Percentiles rank a stretch among this genome's conserved stretches.
Evolutionary conservation across 441 rosid genomes (phyloP).

Genomic region (Jatropha podagrica): DNA sequence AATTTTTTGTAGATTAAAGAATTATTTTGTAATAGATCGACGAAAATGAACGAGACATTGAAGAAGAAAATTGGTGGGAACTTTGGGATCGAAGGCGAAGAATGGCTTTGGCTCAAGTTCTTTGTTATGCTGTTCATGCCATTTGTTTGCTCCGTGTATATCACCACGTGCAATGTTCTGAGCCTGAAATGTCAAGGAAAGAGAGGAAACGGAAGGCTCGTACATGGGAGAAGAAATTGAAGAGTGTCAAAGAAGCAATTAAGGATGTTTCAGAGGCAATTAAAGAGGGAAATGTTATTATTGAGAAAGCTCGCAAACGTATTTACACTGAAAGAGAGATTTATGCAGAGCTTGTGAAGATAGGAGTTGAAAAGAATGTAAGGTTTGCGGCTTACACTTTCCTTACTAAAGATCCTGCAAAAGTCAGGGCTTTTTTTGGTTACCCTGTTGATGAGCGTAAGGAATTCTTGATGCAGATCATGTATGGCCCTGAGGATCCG

Average conservation of each 20-base stretch:
- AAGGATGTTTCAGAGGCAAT: constrained; percentile 21
- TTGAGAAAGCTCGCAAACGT: neutral
- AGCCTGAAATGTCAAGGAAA: neutral
- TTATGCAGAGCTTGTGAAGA: constrained; percentile 24
- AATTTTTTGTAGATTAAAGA: neutral
- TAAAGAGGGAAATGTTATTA: constrained; percentile 18
- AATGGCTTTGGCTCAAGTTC: constrained; percentile 26
- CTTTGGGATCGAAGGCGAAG: constrained; percentile 22
- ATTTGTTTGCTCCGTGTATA: constrained; percentile 17
- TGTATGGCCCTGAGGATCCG: constrained; percentile 19
- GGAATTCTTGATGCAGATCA: constrained; percentile 27
- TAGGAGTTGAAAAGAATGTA: constrained; percentile 22
- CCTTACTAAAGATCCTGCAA: constrained; percentile 21
- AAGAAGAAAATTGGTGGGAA: constrained; percentile 25
- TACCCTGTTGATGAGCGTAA: constrained; percentile 22
- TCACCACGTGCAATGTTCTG: neutral
- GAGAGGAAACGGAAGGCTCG: constrained; percentile 19
- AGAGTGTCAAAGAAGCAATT: constrained; percentile 14
- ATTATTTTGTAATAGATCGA: constrained; percentile 18
- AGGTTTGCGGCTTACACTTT: constrained; percentile 22
- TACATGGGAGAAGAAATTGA: constrained; percentile 14
- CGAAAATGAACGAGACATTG: constrained; percentile 9
- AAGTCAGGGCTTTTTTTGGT: constrained; percentile 28
- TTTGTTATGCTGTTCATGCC: constrained; percentile 23
- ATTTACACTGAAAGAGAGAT: constrained; percentile 18